Evolutionary conservation across 1,284 basidiomycete genomes (phyloP), one percentile per base, ranked within the genome.

Genomic region (Somion occarium): DNA sequence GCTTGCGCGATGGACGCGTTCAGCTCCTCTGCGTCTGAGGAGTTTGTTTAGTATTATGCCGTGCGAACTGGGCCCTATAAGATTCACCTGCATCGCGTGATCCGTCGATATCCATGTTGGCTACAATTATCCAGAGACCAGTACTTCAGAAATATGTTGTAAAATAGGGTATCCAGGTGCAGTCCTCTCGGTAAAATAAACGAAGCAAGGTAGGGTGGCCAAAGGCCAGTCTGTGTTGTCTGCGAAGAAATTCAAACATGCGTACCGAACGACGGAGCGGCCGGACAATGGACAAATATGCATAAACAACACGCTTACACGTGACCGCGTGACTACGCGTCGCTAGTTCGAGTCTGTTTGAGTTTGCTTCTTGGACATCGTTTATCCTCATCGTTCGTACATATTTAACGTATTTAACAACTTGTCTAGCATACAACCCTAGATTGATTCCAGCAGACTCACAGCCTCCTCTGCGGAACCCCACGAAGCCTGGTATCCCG

Each of bases 401-500:
- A 23, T 22, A 44, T 44, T 23, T 15, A 46, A 34, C 45, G n/a
- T 39, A 11, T 9, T 37, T 9, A 37, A 37, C 11, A 11, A 39
- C 38, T 20, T 39, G 38, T 15, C 38, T 39, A 15, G n/a, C n/a
- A n/a, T n/a, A n/a, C n/a, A n/a, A n/a, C n/a, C n/a, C n/a, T n/a
- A n/a, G n/a, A n/a, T n/a, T n/a, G n/a, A n/a, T n/a, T n/a, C 52
- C 30, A 65, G 30, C 7, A 63, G 30, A 20, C 48, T 51, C 18
- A 70, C 63, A 1, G 71, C 78, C 12, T 74, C 70, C 23, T 70
- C 69, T 1, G 87, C 85, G 0, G 82, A 83, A 1, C 82, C 87
- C 84, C 86, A 89, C 0, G 83, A 86, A n/a, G 78, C 73, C 57
- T 87, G 83, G 60, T 80, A 89, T 3, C 88, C 87, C 53, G 78